Base-by-base conservation (phyloP, 495 filamentous ascomycete species). In the Aspergillus mulundensis region DNA sequence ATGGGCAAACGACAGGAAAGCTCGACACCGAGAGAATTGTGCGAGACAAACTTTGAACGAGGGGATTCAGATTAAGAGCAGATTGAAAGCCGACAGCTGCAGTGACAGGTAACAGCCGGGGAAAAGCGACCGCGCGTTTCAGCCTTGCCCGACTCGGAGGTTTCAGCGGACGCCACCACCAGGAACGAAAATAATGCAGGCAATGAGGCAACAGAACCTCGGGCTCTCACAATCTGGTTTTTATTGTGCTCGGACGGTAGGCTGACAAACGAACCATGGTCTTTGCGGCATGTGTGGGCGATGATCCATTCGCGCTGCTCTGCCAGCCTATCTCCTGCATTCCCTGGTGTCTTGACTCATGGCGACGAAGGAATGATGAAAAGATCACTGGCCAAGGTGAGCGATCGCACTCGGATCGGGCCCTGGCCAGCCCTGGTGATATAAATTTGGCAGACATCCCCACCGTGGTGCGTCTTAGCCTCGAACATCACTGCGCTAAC, bases 101-200 rank as follows among this genome's bases (percentile, higher is more conserved):
- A 24, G 15, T 28, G 20, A 15, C 7, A 44, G n/a, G 24, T 40
- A 18, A 40, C 38, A 40, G 25, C 7, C 24, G 45, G 19, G 45
- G 15, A 19, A 28, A n/a, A 48, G 28, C 32, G 45, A 32, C 45
- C 25, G 45, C 28, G 5, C n/a, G 46, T 50, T 50, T 50, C 48
- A 39, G 32, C 38, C 18, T 40, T 19, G 18, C 15, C 15, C 38
- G 38, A 40, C 38, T 40, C 5, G n/a, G 30, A 38, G 47, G 28
- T 50, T 50, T 38, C 32, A 50, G 5, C n/a, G 19, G 14, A 50
- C 47, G 47, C 34, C 48, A 24, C 34, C 48, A 40, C 14, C 20
- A 21, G 48, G 32, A 21, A 50, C 21, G 48, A 40, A 40, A 40
- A 36, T 15, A n/a, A n/a, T n/a, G n/a, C n/a, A n/a, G n/a, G n/a